Evolutionary conservation across 225 moss, liverwort and hornwort species (phyloP).

Genomic region (Sphagnum tenellum): DNA sequence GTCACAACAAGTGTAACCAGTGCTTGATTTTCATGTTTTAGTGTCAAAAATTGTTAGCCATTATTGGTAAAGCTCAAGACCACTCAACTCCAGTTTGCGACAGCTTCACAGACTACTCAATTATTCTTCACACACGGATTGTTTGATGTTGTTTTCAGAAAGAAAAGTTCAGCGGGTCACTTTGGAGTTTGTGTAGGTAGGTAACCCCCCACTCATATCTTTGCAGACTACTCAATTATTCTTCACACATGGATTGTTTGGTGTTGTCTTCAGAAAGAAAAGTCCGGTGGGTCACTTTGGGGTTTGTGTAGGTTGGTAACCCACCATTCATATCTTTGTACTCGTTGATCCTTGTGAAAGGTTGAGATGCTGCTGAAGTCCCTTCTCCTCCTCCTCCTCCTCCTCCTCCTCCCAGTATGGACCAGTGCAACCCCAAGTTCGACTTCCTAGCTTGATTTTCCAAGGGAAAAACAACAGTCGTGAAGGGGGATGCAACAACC

Average conservation of each 20-base stretch:
- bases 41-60: too few species aligned
- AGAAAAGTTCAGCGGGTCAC: not conserved
- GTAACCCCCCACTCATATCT: not conserved
- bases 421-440: too few species aligned
- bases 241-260: not conserved
- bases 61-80: too few species aligned
- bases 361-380: not conserved
- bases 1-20: too few species aligned
- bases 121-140: not conserved
- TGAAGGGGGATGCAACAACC: too few species aligned
- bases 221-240: not conserved
- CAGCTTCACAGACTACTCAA: not conserved
- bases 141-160: not conserved
- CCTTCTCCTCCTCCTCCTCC: too few species aligned
- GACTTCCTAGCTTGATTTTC: too few species aligned
- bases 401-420: too few species aligned
- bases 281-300: not conserved
- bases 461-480: too few species aligned
- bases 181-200: not conserved
- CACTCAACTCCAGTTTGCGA: too few species aligned
- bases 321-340: slow-evolving; percentile 39
- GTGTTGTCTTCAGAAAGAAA: not conserved
- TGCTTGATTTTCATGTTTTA: too few species aligned
- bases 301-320: not conserved
- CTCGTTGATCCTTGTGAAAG: slow-evolving; percentile 22